A percentile compares a stretch with the other conserved stretches of the same genome.
Conservation (phyloP, 2,329 filamentous ascomycete genomes). For the Trichoderma gracile region DNA sequence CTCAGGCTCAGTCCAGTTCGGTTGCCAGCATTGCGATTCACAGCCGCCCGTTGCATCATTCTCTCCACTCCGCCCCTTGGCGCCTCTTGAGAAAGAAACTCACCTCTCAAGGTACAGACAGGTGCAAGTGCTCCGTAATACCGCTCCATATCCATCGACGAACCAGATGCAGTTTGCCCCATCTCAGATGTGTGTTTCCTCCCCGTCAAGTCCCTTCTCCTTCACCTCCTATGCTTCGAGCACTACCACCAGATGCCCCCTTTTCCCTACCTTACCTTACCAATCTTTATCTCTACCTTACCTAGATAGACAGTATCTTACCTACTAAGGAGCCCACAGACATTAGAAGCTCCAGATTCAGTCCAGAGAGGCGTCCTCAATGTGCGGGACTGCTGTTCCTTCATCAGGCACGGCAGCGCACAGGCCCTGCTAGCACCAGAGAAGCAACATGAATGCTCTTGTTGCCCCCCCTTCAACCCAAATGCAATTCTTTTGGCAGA, state of each 20-base stretch:
- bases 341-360: background rate
- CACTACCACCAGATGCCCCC: background rate
- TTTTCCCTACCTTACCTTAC: too few species aligned
- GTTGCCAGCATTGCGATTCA: background rate
- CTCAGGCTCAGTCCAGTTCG: background rate
- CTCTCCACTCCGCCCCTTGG: background rate
- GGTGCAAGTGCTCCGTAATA: too few species aligned
- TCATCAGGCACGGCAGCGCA: conserved; percentile 24
- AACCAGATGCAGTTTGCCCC: conserved; percentile 20
- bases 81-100: background rate
- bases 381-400: conserved; percentile 19
- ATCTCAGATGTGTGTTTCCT: conserved; percentile 13
- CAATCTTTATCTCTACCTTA: background rate
- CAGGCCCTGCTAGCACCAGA: conserved; percentile 9
- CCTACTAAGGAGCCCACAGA: background rate
- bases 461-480: background rate
- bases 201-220: background rate
- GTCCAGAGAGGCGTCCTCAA: background rate
- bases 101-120: too few species aligned
- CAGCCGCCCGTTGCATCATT: background rate
- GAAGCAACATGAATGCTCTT: conserved; percentile 1
- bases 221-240: conserved; percentile 8
- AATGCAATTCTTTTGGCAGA: background rate
- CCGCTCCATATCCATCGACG: background rate
- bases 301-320: background rate